Percentiles rank a stretch among this genome's conserved stretches.
Evolutionary conservation across 768 basidiomycete genomes (phyloP).

Genomic region (Kondoa subrosea): DNA sequence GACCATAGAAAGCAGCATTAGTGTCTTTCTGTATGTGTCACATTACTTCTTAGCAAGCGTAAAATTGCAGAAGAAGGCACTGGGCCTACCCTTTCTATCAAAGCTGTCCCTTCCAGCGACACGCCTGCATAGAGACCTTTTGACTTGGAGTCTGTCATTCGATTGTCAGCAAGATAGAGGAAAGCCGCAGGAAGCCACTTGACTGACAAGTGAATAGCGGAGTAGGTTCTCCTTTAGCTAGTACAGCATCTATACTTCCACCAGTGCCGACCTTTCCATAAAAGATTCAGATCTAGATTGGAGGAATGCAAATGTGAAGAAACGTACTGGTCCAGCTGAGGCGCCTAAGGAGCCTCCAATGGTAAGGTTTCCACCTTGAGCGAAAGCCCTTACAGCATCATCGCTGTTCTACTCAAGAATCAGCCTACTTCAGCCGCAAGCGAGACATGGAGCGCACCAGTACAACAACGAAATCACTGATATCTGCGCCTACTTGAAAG

Average conservation of each 20-base stretch:
- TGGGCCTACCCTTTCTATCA: constrained; percentile 53
- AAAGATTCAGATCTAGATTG: constrained; percentile 28
- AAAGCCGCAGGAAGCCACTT: neutral
- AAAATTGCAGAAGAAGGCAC: neutral
- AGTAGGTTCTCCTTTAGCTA: constrained; percentile 37
- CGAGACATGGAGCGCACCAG: too few relatives aligned
- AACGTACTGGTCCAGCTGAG: constrained; percentile 18
- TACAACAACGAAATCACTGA: constrained; percentile 74
- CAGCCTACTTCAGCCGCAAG: too few relatives aligned
- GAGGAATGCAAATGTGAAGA: constrained; percentile 22
- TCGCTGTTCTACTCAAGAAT: constrained; percentile 89
- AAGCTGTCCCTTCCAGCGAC: constrained; percentile 79
- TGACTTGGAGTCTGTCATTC: constrained; percentile 21
- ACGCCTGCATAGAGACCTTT: constrained; percentile 84
- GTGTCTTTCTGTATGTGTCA: constrained; percentile 52
- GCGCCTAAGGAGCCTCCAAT: constrained; percentile 79
- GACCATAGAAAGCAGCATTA: constrained; percentile 91
- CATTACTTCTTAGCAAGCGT: neutral
- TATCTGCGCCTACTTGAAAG: constrained; percentile 58
- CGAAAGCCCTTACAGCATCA: constrained; percentile 88
- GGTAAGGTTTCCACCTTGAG: constrained; percentile 85
- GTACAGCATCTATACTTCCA: constrained; percentile 57
- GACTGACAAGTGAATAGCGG: constrained; percentile 3
- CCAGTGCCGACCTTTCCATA: constrained; percentile 91
- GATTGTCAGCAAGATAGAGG: neutral